Base-by-base conservation (phyloP, 805 yeast genomes). In the Deakozyma indianensis region DNA sequence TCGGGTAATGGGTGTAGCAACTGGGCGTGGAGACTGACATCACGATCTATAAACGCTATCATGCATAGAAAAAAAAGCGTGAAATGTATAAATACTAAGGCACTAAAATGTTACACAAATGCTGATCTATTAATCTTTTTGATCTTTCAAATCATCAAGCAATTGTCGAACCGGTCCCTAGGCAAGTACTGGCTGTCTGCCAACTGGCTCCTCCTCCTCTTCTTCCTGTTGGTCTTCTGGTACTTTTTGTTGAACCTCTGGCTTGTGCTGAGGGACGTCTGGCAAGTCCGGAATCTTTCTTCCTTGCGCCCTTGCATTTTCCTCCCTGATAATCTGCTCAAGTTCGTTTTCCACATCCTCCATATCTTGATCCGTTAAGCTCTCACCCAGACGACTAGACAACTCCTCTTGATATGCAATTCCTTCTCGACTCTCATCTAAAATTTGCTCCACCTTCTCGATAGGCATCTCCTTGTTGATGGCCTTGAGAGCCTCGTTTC, bases 361-460 rank as follows among this genome's bases (percentile, higher is more conserved):
- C 45, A 66, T 68, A 18, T 62, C 68, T 9, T 59, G 53, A 42
- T 57, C 60, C 2, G 72, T 67, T 25, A 67, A 61, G 14, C 48
- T 50, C 24, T 50, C 51, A 16, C 63, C 56, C 27, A 68, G 58
- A 61, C 63, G 56, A 7, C 57, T 61, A 29, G 63, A 53, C 15
- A 68, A 57, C 49, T 68, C 70, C 47, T 82, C 77, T 56, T 86
- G 96, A 56, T 83, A 80, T 23, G 79, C 70, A 15, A 79, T 69
- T 43, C 90, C 94, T 21, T 85, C 95, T 42, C 81, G 84, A 20
- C 83, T 73, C 44, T 84, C 88, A 59, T 88, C 96, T 73, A 90
- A 65, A 2, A 90, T 69, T 55, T 70, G 73, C 52, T 88, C 96
- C n/a, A 87, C 81, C 53, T 75, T 75, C 25, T 83, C 88, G 16